Evolutionary conservation across 306 rosid genomes (phyloP).

Genomic region (Pterocarpus macrocarpus): DNA sequence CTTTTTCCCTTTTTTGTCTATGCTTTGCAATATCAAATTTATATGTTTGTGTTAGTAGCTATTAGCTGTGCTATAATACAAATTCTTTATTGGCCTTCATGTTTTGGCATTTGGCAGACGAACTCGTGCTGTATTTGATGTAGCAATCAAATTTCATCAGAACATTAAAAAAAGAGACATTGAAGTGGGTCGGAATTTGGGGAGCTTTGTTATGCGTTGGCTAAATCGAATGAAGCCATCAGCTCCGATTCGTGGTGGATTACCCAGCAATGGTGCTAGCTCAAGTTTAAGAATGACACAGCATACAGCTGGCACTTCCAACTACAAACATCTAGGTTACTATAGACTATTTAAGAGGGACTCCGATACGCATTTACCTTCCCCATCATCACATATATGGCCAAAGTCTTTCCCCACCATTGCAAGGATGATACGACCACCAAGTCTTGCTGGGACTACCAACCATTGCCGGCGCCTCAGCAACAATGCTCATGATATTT

Average conservation of each 20-base stretch:
- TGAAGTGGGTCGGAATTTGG: conserved; percentile 72
- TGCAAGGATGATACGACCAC: conserved; percentile 64
- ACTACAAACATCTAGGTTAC: conserved; percentile 48
- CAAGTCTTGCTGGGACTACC: conserved; percentile 58
- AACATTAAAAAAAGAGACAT: conserved; percentile 78
- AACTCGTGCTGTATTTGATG: conserved; percentile 66
- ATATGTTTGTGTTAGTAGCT: background rate
- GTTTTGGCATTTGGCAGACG: conserved; percentile 57
- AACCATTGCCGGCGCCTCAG: conserved; percentile 56
- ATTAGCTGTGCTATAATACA: background rate
- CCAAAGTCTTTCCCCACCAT: conserved; percentile 63
- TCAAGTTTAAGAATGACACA: conserved; percentile 47
- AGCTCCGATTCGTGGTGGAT: conserved; percentile 62
- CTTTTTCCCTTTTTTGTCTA: background rate
- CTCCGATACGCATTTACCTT: conserved; percentile 60
- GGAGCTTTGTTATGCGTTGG: conserved; percentile 65
- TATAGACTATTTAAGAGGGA: conserved; percentile 50
- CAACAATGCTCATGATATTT: conserved; percentile 27
- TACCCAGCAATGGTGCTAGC: conserved; percentile 29
- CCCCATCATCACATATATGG: conserved; percentile 46
- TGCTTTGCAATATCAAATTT: background rate
- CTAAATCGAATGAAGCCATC: conserved; percentile 71
- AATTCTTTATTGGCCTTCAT: background rate
- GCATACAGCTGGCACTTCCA: conserved; percentile 43
- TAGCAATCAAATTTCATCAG: conserved; percentile 63